These are phyloP conservation scores for Cordyceps javanica DNA, from an alignment of 2,329 filamentous ascomycete genomes.

Conservation along the genomic window DNA sequence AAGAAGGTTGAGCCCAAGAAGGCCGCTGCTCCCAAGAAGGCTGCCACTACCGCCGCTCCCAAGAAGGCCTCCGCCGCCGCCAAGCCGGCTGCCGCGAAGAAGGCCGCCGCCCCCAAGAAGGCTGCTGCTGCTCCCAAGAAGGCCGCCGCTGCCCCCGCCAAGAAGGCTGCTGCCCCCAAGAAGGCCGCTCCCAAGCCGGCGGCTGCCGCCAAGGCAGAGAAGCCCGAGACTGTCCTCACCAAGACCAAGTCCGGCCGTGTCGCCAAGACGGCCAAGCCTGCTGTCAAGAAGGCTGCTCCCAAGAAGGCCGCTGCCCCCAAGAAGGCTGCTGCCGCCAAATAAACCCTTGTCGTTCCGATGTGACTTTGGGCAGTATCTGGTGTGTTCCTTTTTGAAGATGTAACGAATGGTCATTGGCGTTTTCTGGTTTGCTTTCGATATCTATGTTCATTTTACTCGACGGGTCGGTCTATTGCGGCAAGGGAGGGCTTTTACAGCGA, in stretches of 20 bases:
- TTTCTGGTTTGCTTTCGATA: slow-evolving; percentile 2
- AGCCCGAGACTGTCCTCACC: slow-evolving; percentile 58
- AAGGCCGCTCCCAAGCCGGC: slow-evolving; percentile 41
- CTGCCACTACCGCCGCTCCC: slow-evolving; percentile 31
- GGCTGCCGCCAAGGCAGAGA: slow-evolving; percentile 41
- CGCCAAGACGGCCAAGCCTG: slow-evolving; percentile 56
- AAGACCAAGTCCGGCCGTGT: slow-evolving; percentile 87
- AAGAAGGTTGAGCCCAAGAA: slow-evolving; percentile 48
- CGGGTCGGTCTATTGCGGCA: slow-evolving; percentile 1
- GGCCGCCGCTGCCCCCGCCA: slow-evolving; percentile 17
- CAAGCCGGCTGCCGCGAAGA: slow-evolving; percentile 22
- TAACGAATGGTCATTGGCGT: slow-evolving; percentile 26
- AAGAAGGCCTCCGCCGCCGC: slow-evolving; percentile 31
- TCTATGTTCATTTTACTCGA: slow-evolving; percentile 4
- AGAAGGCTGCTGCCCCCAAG: slow-evolving; percentile 29
- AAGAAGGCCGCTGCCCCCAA: slow-evolving; percentile 40
- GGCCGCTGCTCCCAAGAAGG: slow-evolving; percentile 25
- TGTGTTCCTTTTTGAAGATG: slow-evolving; percentile 9
- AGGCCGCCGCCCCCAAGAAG: slow-evolving; percentile 38
- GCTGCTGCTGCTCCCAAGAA: slow-evolving; percentile 41
- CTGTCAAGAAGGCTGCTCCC: slow-evolving; percentile 42
- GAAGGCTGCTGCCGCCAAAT: slow-evolving; percentile 38
- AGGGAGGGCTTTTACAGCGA: background rate
- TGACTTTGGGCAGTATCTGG: background rate
- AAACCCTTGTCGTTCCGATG: slow-evolving; percentile 17